Conservation (phyloP, 192 early-diverging fungal species). For the Linnemannia hyalina region DNA sequence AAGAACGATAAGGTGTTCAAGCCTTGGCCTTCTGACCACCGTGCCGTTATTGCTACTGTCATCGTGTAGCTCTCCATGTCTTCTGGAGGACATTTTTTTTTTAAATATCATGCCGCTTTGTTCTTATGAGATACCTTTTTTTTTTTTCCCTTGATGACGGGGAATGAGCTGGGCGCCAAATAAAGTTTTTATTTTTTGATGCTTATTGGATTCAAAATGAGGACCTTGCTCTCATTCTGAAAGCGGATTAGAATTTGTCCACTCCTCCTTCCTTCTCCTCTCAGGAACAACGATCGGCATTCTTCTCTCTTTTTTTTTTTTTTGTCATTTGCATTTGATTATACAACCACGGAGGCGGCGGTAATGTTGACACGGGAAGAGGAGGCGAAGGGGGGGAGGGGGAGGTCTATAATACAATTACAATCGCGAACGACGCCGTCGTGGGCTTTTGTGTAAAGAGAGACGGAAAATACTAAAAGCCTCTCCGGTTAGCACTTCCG, state of each 20-base stretch:
- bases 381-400: no score
- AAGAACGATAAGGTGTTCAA: slow-evolving; percentile 43
- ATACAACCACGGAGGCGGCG: not conserved
- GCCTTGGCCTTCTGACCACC: slow-evolving; percentile 54
- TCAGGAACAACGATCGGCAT: slow-evolving; percentile 7
- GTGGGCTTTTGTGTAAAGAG: no score
- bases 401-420: not conserved
- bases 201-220: not conserved
- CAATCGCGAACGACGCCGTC: no score
- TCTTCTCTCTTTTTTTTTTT: not conserved
- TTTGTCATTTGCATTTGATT: not conserved
- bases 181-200: not conserved
- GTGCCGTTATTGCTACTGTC: slow-evolving; percentile 49
- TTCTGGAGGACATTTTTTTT: not conserved
- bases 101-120: not conserved
- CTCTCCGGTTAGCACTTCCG: no score
- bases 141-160: not conserved
- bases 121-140: not conserved
- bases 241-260: not conserved
- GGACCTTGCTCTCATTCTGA: not conserved
- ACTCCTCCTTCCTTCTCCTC: not conserved
- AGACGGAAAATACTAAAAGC: no score
- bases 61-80: slow-evolving; percentile 4
- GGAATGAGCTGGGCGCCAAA: not conserved
- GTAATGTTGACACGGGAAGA: no score